These are phyloP conservation scores for Cystobasidium pallidum DNA, from an alignment of 1,284 basidiomycete species.

Conservation along the genomic window DNA sequence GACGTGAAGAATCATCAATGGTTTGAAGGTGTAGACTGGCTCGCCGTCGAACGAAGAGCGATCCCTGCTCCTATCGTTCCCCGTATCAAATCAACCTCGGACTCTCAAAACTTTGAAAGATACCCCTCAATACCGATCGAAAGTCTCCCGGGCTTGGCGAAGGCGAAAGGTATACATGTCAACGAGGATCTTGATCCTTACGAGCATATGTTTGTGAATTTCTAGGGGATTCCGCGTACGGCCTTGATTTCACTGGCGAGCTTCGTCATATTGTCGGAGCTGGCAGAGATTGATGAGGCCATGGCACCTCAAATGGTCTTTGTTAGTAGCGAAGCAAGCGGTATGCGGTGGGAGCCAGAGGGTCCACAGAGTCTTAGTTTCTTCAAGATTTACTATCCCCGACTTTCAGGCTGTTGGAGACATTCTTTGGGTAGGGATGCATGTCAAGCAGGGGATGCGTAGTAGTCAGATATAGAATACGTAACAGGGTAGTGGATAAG, in stretches of 20 bases:
- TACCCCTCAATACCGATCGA: constrained; percentile 50
- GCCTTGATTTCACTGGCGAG: not conserved
- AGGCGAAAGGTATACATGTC: constrained; percentile 43
- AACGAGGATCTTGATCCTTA: constrained; percentile 32
- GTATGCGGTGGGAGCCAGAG: no score
- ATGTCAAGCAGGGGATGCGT: no score
- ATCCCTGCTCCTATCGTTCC: constrained; percentile 55
- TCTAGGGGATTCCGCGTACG: not conserved
- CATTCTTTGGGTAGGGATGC: no score
- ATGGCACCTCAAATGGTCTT: no score
- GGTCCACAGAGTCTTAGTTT: no score
- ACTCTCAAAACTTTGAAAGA: constrained; percentile 53
- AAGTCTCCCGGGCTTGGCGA: constrained; percentile 51
- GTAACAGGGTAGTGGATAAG: no score
- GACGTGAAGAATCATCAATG: constrained; percentile 54
- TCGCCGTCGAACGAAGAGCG: constrained; percentile 47
- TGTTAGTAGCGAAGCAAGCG: no score
- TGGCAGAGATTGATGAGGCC: no score
- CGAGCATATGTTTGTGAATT: constrained; percentile 38
- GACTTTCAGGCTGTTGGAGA: no score
- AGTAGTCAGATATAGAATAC: no score
- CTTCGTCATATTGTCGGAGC: no score
- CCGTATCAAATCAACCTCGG: constrained; percentile 46
- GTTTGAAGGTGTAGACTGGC: constrained; percentile 55
- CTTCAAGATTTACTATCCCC: no score